Conservation (phyloP, 2,329 filamentous ascomycete species). For the Leptoxyphium fumago region DNA sequence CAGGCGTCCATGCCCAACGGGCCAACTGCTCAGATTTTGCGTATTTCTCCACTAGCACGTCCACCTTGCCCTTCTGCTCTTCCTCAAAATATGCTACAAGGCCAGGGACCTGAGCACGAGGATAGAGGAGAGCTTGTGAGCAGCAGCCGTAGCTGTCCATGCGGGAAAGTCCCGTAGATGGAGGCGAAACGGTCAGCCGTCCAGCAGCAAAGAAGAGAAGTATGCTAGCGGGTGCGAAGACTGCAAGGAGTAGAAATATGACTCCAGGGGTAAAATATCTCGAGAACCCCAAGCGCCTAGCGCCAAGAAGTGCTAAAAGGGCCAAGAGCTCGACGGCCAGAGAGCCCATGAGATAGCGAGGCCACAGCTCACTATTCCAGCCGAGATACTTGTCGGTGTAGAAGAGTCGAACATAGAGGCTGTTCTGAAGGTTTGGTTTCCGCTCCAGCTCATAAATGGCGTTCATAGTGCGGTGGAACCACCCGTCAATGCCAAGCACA, state of each 20-base stretch:
- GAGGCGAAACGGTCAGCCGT: constrained; percentile 23
- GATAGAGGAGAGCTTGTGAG: constrained; percentile 30
- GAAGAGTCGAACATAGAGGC: constrained; percentile 32
- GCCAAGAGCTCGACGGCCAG: constrained; percentile 7
- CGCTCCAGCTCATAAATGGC: constrained; percentile 22
- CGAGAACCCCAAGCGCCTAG: not conserved
- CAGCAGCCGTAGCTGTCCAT: constrained; percentile 32
- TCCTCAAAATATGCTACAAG: constrained; percentile 19
- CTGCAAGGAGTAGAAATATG: constrained; percentile 1
- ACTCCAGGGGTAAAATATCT: not conserved
- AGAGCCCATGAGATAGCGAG: constrained; percentile 22
- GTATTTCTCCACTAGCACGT: constrained; percentile 28
- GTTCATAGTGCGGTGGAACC: constrained; percentile 28
- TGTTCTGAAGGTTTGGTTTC: constrained; percentile 11
- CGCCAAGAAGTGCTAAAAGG: not conserved
- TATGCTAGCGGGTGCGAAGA: constrained; percentile 1
- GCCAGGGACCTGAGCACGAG: constrained; percentile 15
- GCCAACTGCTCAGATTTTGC: constrained; percentile 24
- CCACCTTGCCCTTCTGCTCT: constrained; percentile 21
- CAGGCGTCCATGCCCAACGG: constrained; percentile 29
- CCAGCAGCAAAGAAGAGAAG: constrained; percentile 28
- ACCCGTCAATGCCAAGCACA: constrained; percentile 31
- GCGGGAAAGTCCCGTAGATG: constrained; percentile 22
- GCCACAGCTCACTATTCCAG: constrained; percentile 31
- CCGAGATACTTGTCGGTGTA: constrained; percentile 31